Conservation (phyloP, 179 eudicot species). For the Silene coronaria region DNA sequence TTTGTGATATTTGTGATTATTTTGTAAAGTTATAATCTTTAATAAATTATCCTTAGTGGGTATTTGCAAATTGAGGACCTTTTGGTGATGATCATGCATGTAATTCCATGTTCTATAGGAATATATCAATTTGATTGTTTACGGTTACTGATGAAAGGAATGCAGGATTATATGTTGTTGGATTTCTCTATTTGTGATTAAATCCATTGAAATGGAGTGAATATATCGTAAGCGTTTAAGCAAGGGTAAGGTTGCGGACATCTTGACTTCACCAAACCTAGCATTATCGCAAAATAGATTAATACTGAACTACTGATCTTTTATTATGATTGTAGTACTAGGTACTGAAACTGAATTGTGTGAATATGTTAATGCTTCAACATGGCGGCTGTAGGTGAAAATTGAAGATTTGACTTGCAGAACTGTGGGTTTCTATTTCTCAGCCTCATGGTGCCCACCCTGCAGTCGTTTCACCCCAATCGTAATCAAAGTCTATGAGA, state of each 20-base stretch:
- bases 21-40: too few relatives aligned
- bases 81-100: not conserved
- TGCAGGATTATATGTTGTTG: too few relatives aligned
- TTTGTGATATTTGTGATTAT: too few relatives aligned
- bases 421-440: slow-evolving; percentile 32
- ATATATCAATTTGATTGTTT: not conserved
- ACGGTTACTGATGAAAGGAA: too few relatives aligned
- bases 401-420: slow-evolving; percentile 29
- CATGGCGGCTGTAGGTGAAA: slow-evolving; percentile 27
- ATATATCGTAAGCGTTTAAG: too few relatives aligned
- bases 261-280: not conserved
- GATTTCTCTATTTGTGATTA: too few relatives aligned
- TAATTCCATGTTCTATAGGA: not conserved
- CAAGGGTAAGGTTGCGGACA: too few relatives aligned
- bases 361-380: not conserved
- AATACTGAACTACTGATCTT: not conserved
- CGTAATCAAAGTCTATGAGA: slow-evolving; percentile 23
- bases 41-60: too few relatives aligned
- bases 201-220: too few relatives aligned
- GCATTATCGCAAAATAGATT: not conserved
- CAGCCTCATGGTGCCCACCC: slow-evolving; percentile 34
- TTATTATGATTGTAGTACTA: not conserved
- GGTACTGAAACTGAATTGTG: not conserved
- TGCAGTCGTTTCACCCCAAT: slow-evolving; percentile 35
- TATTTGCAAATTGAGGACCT: not conserved